Evolutionary conservation across 129 eudicot species (phyloP), one percentile per base, ranked within the genome.

Genomic region (Artemisia argyi): DNA sequence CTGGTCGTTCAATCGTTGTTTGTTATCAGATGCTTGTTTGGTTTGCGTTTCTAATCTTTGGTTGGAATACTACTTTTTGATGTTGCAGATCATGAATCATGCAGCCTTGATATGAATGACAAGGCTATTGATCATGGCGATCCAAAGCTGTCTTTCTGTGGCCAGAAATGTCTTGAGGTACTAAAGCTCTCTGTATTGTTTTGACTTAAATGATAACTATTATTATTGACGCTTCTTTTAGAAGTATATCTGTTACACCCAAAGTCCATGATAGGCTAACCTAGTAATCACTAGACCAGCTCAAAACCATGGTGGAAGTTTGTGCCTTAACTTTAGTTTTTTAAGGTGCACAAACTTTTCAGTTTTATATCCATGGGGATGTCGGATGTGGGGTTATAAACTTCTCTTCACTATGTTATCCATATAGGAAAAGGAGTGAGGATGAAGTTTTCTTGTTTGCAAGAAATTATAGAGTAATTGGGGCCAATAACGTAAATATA

Each of bases 91-190:
- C 97, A 91, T 74, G 69, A 77, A 68, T 79, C 86, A 77, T 91
- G 97, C 81, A 73, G 79, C 66, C 54, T 53, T 77, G 85, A 75
- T 63, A 81, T 74, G 75, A 71, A 65, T 67, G 71, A 63, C 51
- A 46, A 68, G 28, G 74, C 84, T 74, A 57, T 47, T 66, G 75
- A 73, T 76, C 62, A 75, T 32, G 56, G 51, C 52, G 78, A 74
- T 79, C 57, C 78, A 66, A 75, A 68, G 10, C 1, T 73, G 26
- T 76, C 81, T 28, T 91, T 91, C 68, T 91, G 97, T 76, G 86
- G 87, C 63, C 76, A 54, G 18, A 78, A 83, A 72, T 91, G 97
- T 81, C 85, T 64, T 69, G 85, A 87, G 97, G 97, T 91, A 91
- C 47, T 57, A 26, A 19, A 32, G 22, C 74, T 57, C 42, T 76